These are phyloP conservation scores for Filobasidium floriforme DNA, from an alignment of 768 basidiomycete species.

Conservation along the genomic window DNA sequence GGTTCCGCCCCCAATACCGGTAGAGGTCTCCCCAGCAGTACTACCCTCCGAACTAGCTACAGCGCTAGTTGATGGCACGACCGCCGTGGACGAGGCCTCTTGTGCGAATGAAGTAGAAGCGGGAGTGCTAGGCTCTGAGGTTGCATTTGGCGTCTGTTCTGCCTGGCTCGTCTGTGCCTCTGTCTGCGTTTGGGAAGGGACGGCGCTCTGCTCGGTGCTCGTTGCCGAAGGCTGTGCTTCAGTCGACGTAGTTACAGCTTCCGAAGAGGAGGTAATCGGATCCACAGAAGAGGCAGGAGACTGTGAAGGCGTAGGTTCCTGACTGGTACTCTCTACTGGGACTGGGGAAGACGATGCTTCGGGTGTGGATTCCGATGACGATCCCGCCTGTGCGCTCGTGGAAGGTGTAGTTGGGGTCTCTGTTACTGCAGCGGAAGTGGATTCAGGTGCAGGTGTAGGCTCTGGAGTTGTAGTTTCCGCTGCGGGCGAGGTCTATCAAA, in stretches of 20 bases:
- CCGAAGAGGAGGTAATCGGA: neutral
- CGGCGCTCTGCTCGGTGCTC: neutral
- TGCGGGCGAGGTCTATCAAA: neutral
- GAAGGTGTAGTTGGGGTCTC: neutral
- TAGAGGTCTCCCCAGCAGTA: no score
- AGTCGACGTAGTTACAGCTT: neutral
- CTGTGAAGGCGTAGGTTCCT: neutral
- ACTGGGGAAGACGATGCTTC: slow-evolving; percentile 5
- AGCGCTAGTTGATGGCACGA: slow-evolving; percentile 10
- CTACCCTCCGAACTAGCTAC: neutral
- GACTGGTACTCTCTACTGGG: neutral
- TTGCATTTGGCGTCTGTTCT: neutral
- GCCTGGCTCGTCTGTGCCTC: neutral
- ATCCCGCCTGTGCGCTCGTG: neutral
- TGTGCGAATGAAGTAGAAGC: no score
- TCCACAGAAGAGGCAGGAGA: neutral
- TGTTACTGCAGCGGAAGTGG: slow-evolving; percentile 4
- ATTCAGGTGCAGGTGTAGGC: neutral
- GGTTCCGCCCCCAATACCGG: no score
- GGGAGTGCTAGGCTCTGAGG: neutral
- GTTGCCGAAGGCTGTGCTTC: neutral
- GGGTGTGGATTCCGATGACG: slow-evolving; percentile 2
- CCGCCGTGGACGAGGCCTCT: neutral
- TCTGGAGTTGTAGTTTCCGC: no score
- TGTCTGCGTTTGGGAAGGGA: no score